Evolutionary conservation across 768 basidiomycete genomes (phyloP), one percentile per base, ranked within the genome.

Genomic region (Tephrocybe sp.): DNA sequence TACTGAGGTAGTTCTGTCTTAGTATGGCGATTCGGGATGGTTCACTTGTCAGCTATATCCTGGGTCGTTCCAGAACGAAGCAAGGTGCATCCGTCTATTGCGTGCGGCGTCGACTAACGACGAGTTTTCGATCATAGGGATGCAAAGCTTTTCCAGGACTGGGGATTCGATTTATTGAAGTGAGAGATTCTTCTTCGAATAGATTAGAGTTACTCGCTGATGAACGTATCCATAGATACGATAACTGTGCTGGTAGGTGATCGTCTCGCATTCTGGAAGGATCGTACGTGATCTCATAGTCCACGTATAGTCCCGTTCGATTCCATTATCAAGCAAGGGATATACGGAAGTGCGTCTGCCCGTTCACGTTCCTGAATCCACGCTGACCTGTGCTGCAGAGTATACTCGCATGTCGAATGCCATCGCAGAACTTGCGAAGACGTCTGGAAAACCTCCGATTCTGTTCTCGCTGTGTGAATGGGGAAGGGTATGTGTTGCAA

Each of bases 111-210:
- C 21, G 16, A 25, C 1, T 26, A 21, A 24, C 15, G 31, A 32
- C 18, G 18, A 32, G 7, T 9, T 45, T 22, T 13, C 9, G n/a
- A 9, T 64, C 49, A 62, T 31, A 78, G 81, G 25, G 84, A 86
- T 57, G 70, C 70, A 5, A 75, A 73, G 51, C 67, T 74, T 3
- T 86, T 86, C 66, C 75, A 77, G 36, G 71, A 79, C 28, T 86
- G 85, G 84, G 83, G 83, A 2, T 84, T 86, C 48, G 80, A 86
- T 62, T 79, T 82, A 52, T 69, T 86, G 34, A 86, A 86, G 84
- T 84, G 38, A 22, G 44, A 36, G 71, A 50, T 52, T 35, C 30
- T 21, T 18, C 25, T n/a, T 32, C 12, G 9, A 1, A 3, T 15
- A 9, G 1, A 37, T 28, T 34, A 2, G 26, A 22, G 3, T 39